phyloP scores from a whole-genome alignment of 495 filamentous ascomycete species.

The Haplographium delicatum region DNA sequence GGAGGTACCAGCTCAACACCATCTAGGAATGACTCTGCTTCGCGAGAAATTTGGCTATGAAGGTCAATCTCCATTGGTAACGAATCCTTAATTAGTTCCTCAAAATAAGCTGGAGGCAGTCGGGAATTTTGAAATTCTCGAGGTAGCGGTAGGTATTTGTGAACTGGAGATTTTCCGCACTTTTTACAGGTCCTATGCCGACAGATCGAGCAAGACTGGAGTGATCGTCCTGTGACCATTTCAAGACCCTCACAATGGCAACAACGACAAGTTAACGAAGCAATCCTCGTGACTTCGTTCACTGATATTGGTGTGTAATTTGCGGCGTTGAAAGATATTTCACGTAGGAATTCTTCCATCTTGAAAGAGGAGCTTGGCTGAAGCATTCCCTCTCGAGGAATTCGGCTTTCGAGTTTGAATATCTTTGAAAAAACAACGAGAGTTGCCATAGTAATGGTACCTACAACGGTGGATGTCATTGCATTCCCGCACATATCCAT shows the following conservation, averaged over 20 bases:
- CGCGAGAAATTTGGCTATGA: background rate
- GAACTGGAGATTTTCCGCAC: constrained; percentile 52
- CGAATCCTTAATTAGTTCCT: constrained; percentile 34
- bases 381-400: background rate
- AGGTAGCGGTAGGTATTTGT: constrained; percentile 34
- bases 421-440: constrained; percentile 40
- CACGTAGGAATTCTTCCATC: too few relatives aligned
- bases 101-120: constrained; percentile 42
- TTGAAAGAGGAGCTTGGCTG: background rate
- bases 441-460: constrained; percentile 51
- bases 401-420: background rate
- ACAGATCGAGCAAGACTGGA: constrained; percentile 50
- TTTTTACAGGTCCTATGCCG: constrained; percentile 49
- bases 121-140: constrained; percentile 15
- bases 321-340: background rate
- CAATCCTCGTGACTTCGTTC: background rate
- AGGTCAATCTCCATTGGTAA: constrained; percentile 42
- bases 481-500: constrained; percentile 79
- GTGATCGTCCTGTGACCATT: constrained; percentile 27
- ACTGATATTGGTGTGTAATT: background rate
- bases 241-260: constrained; percentile 55
- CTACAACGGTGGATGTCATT: constrained; percentile 74
- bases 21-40: background rate
- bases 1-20: background rate
- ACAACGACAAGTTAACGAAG: constrained; percentile 32